Conservation (phyloP, 2,329 filamentous ascomycete genomes). For the Aureobasidium sp. region DNA sequence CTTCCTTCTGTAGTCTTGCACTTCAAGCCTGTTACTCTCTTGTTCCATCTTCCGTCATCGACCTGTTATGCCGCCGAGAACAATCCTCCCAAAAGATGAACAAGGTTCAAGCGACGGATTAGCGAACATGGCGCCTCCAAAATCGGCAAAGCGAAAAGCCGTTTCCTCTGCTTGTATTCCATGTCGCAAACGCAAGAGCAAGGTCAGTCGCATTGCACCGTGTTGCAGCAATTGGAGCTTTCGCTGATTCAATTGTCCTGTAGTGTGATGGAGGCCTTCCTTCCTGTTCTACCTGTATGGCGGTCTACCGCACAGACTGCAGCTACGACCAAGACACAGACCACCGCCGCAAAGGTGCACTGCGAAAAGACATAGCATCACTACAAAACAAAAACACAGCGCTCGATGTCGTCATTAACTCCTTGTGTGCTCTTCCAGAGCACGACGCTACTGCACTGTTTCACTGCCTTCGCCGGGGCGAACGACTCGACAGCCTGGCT, state of each 20-base stretch:
- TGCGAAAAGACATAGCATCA: constrained; percentile 33
- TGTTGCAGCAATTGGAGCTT: not conserved
- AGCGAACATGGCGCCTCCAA: constrained; percentile 15
- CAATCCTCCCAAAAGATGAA: constrained; percentile 16
- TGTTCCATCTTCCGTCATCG: not conserved
- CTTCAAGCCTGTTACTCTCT: not conserved
- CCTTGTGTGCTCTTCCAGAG: constrained; percentile 38
- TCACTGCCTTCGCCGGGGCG: constrained; percentile 33
- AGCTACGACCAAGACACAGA: constrained; percentile 43
- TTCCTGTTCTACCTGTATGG: constrained; percentile 42
- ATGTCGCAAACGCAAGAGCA: constrained; percentile 44
- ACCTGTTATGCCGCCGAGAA: constrained; percentile 12
- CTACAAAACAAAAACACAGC: constrained; percentile 30
- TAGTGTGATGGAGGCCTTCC: constrained; percentile 44
- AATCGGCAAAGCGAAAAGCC: constrained; percentile 27
- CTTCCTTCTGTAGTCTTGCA: not conserved
- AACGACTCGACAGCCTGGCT: constrained; percentile 13
- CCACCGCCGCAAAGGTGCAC: constrained; percentile 35
- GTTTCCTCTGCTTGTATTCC: constrained; percentile 39
- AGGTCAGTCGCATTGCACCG: constrained; percentile 27
- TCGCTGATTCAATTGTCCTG: not conserved
- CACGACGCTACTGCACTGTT: constrained; percentile 36
- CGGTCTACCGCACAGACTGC: constrained; percentile 44
- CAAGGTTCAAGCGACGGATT: constrained; percentile 11
- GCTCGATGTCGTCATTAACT: constrained; percentile 35